Conservation (phyloP, 495 filamentous ascomycete species). For the Penicillium lividum region DNA sequence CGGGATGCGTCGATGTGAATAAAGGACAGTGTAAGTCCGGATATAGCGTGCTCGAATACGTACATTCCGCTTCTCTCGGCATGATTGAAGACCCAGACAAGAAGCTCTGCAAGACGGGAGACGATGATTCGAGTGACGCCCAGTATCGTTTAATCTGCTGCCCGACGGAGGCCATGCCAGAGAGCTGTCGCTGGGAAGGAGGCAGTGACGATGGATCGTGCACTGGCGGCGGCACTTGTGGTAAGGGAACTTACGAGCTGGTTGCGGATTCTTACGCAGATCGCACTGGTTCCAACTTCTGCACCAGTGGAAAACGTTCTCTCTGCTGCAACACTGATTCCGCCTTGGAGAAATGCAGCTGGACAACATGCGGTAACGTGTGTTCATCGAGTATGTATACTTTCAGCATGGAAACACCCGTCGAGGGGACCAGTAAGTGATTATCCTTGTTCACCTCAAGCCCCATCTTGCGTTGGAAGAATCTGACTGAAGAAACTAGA, state of each 20-base stretch:
- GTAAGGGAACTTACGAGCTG: background rate
- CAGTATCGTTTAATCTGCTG: conserved; percentile 8
- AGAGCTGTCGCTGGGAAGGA: conserved; percentile 1
- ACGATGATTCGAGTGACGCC: background rate
- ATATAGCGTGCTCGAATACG: conserved; percentile 1
- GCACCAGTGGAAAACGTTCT: no score
- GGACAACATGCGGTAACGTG: no score
- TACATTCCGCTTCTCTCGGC: background rate
- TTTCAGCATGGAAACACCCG: no score
- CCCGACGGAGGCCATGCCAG: conserved; percentile 5
- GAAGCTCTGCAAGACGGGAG: background rate
- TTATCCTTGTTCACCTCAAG: no score
- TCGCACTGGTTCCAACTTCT: no score
- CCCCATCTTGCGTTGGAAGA: no score
- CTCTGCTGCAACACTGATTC: no score
- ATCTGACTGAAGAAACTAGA: background rate
- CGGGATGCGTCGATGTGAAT: background rate
- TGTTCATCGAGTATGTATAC: no score
- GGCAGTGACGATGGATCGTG: background rate
- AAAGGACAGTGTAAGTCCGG: background rate
- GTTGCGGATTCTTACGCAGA: no score
- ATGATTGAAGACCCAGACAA: background rate
- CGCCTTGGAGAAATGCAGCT: no score
- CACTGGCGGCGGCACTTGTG: background rate
- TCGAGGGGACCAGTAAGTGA: no score